phyloP scores from a whole-genome alignment of 2,329 filamentous ascomycete genomes.

The Scedosporium boydii region DNA sequence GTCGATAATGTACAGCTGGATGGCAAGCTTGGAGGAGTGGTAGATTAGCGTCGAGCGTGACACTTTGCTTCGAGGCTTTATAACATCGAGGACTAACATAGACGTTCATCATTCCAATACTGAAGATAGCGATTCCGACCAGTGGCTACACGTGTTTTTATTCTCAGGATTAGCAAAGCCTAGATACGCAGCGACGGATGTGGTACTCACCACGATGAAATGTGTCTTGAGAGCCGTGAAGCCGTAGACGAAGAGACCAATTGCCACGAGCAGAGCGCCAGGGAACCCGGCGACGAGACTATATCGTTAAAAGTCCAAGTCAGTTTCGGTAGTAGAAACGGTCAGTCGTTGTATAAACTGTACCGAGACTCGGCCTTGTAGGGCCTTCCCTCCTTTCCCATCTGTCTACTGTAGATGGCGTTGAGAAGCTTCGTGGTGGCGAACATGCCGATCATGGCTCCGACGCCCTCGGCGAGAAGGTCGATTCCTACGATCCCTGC shows the following conservation, averaged over 20 bases:
- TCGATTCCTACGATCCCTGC: constrained; percentile 2
- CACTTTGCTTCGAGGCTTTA: neutral
- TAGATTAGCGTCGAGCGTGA: neutral
- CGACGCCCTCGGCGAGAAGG: constrained; percentile 4
- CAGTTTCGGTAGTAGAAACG: neutral
- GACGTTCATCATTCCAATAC: constrained; percentile 3
- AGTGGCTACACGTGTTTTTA: constrained; percentile 2
- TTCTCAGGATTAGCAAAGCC: neutral
- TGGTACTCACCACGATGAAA: constrained; percentile 6
- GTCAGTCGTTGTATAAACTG: neutral
- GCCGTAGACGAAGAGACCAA: constrained; percentile 6
- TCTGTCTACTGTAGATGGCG: neutral
- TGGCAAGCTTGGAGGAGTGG: neutral
- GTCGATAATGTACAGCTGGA: constrained; percentile 3
- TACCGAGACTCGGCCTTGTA: constrained; percentile 1
- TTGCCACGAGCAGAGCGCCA: constrained; percentile 1
- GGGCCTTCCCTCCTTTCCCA: neutral
- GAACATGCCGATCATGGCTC: constrained; percentile 3
- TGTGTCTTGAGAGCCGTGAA: constrained; percentile 6
- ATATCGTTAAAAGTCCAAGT: neutral
- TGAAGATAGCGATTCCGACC: constrained; percentile 1
- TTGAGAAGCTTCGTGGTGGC: neutral
- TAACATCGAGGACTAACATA: neutral
- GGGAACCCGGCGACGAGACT: constrained; percentile 4
- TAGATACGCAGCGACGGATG: neutral